Conservation (phyloP, 768 basidiomycete genomes). For the Saitozyma podzolica region DNA sequence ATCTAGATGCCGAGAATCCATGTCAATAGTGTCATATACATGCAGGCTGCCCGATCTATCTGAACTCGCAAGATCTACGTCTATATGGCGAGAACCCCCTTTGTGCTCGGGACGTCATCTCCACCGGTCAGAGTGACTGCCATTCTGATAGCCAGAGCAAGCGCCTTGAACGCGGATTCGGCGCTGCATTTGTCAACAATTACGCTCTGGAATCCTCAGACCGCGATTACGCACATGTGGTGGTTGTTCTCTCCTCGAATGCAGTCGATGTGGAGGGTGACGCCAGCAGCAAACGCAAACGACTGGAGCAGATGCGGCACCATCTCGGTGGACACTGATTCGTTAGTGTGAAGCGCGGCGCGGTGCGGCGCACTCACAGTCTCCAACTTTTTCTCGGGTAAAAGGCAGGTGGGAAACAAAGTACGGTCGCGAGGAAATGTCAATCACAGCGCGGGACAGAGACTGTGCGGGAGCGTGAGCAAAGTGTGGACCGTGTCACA, state of each 20-base stretch:
- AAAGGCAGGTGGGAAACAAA: conserved; percentile 80
- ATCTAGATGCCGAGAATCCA: conserved; percentile 1
- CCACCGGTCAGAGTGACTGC: conserved; percentile 89
- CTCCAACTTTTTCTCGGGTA: conserved; percentile 56
- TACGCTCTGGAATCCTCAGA: background rate
- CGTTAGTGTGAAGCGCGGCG: background rate
- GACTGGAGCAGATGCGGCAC: conserved; percentile 96
- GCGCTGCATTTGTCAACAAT: conserved; percentile 60
- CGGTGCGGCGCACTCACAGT: conserved; percentile 53
- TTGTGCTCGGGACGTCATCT: conserved; percentile 90
- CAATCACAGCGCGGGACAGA: conserved; percentile 90
- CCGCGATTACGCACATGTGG: conserved; percentile 67
- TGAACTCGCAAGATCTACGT: background rate
- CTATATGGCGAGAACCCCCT: conserved; percentile 72
- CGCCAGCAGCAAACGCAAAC: conserved; percentile 93
- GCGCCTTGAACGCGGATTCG: conserved; percentile 96
- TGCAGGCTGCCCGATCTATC: background rate
- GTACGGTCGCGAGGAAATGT: conserved; percentile 95
- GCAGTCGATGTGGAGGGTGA: conserved; percentile 91
- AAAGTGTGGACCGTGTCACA: background rate
- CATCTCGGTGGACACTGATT: conserved; percentile 74
- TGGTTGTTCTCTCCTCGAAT: conserved; percentile 96
- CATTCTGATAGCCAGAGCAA: conserved; percentile 90
- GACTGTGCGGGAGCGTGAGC: conserved; percentile 60
- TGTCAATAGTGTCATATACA: conserved; percentile 2